Evolutionary conservation across 139 green algal species (phyloP).

Genomic region (Coccomyxa sp.): DNA sequence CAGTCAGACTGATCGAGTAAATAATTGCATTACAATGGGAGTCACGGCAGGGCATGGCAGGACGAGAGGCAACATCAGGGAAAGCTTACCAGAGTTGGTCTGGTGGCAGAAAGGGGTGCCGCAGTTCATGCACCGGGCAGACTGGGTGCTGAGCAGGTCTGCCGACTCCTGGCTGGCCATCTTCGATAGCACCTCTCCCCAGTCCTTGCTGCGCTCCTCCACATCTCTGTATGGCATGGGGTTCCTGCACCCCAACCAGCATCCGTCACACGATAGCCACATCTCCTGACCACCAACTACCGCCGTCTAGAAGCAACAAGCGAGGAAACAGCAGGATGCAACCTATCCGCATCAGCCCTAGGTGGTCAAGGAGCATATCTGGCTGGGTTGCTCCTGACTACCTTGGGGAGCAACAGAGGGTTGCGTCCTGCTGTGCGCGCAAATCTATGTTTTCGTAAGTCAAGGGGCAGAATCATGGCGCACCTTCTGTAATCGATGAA

Average conservation of each 20-base stretch:
- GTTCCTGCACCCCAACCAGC: slow-evolving; percentile 13
- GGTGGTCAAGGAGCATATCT: no score
- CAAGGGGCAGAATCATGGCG: not conserved
- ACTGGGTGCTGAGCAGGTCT: slow-evolving; percentile 85
- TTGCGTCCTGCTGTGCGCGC: not conserved
- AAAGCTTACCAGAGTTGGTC: slow-evolving; percentile 12
- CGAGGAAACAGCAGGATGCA: no score
- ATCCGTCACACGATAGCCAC: not conserved
- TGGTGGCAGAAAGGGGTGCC: slow-evolving; percentile 96
- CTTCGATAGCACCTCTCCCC: slow-evolving; percentile 73
- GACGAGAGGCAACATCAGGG: no score
- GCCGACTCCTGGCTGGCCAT: slow-evolving; percentile 25
- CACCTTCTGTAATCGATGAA: slow-evolving; percentile 84
- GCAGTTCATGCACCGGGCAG: slow-evolving; percentile 94
- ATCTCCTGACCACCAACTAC: not conserved
- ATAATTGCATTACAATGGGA: no score
- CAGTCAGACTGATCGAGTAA: no score
- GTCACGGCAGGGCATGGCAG: not conserved
- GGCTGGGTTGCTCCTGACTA: no score
- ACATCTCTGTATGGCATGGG: slow-evolving; percentile 79
- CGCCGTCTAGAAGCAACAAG: no score
- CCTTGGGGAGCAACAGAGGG: no score
- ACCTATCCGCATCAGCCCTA: no score
- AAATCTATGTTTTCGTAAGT: no score
- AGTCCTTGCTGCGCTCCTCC: slow-evolving; percentile 85